Percentiles rank a stretch among this genome's conserved stretches.
These are phyloP conservation scores for Rhododendron simsii DNA, from an alignment of 148 eudicot species.

Conservation along the genomic window DNA sequence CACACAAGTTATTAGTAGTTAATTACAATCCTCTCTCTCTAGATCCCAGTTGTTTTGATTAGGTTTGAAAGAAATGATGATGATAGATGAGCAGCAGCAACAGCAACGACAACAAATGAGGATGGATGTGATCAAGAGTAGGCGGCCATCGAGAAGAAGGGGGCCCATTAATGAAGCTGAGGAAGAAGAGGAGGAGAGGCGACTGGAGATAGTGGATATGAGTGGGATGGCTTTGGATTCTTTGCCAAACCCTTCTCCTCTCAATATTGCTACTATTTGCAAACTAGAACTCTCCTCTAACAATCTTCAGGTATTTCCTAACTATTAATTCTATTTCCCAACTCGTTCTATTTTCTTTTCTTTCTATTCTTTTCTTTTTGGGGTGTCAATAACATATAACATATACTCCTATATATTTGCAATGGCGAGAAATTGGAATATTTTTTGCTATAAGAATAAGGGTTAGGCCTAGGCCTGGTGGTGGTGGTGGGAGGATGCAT, in stretches of 20 bases:
- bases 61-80: background rate
- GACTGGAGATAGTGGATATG: conserved; percentile 47
- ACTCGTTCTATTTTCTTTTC: background rate
- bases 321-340: background rate
- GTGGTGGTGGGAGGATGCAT: background rate
- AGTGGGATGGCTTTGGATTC: conserved; percentile 51
- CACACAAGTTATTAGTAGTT: background rate
- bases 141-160: background rate
- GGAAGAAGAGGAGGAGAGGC: background rate
- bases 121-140: background rate
- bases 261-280: conserved; percentile 57
- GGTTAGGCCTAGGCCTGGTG: background rate
- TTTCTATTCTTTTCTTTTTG: background rate
- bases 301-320: conserved; percentile 47
- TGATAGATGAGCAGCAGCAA: conserved; percentile 17
- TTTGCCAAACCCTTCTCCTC: conserved; percentile 42
- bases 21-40: background rate
- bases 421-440: background rate
- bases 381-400: too few species aligned
- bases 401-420: too few species aligned
- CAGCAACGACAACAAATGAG: background rate
- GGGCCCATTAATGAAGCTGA: background rate
- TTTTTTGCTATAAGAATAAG: too few species aligned
- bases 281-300: conserved; percentile 77
- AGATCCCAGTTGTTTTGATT: background rate